Percentiles rank a stretch among this genome's conserved stretches.
These are phyloP conservation scores for Liquidambar formosana DNA, from an alignment of 164 flowering plant species.

Conservation along the genomic window DNA sequence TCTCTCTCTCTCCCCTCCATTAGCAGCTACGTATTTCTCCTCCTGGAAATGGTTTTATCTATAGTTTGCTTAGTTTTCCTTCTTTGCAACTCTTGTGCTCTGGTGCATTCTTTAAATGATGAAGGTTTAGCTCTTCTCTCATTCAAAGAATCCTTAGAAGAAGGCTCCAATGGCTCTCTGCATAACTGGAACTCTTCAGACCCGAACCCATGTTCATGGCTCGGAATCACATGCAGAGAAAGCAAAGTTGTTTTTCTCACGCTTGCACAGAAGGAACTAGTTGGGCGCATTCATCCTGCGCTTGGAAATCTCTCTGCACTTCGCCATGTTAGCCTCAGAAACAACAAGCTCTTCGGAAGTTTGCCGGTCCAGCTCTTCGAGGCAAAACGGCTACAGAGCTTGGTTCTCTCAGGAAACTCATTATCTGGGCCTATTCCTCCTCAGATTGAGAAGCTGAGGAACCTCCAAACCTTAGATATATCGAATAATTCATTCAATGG, in stretches of 20 bases:
- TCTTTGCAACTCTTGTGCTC: constrained; percentile 29
- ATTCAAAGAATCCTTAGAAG: constrained; percentile 48
- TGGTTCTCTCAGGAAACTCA: constrained; percentile 76
- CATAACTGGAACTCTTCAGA: constrained; percentile 79
- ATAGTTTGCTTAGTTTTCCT: constrained; percentile 36
- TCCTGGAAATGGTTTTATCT: constrained; percentile 32
- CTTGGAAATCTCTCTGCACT: constrained; percentile 71
- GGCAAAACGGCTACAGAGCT: constrained; percentile 63
- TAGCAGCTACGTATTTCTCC: constrained; percentile 8
- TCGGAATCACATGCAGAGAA: constrained; percentile 65
- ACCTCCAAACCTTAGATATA: constrained; percentile 74
- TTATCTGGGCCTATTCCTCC: constrained; percentile 69
- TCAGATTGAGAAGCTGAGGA: constrained; percentile 59
- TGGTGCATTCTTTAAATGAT: constrained; percentile 52
- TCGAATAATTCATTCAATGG: constrained; percentile 75
- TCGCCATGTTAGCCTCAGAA: constrained; percentile 77
- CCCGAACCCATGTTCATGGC: constrained; percentile 84
- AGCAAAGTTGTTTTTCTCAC: constrained; percentile 11
- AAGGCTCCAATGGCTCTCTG: constrained; percentile 65
- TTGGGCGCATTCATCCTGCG: constrained; percentile 60
- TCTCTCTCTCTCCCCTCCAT: constrained; percentile 7
- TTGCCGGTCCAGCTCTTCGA: constrained; percentile 62
- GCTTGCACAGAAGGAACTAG: constrained; percentile 46
- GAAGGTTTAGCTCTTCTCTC: constrained; percentile 72
- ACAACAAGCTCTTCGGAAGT: constrained; percentile 61